Conservation (phyloP, 352 stramenopile genomes). For the Phytophthora tubulina region DNA sequence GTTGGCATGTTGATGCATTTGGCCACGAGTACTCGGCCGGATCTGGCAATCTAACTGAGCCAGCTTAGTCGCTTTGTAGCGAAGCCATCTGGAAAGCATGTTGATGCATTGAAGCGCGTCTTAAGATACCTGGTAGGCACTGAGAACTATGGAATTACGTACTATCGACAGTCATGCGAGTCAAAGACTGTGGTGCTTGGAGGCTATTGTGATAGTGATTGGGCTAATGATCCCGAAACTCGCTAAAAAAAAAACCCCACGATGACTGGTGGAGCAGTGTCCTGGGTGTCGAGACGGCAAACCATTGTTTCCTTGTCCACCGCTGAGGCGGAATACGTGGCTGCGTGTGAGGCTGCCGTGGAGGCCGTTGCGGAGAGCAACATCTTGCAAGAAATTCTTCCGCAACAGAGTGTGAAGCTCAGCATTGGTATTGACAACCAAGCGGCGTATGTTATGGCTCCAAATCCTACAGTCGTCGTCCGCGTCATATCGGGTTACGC, state of each 20-base stretch:
- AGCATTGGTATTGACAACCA: neutral
- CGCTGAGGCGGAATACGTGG: neutral
- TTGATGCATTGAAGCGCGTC: constrained; percentile 7
- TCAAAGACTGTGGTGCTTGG: neutral
- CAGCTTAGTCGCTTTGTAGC: constrained; percentile 24
- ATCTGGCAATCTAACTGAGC: constrained; percentile 28
- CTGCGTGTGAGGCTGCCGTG: constrained; percentile 11
- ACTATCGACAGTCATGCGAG: neutral
- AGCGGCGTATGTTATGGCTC: neutral
- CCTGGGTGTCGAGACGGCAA: no score
- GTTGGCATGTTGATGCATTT: neutral
- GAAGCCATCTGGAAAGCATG: constrained; percentile 8
- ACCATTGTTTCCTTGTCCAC: no score
- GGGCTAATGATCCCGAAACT: constrained; percentile 2
- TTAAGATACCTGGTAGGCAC: constrained; percentile 5
- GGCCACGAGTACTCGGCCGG: constrained; percentile 13
- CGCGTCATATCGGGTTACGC: neutral
- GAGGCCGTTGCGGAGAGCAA: constrained; percentile 6
- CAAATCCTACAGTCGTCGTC: neutral
- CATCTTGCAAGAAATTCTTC: constrained; percentile 7
- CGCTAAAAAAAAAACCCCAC: constrained; percentile 1
- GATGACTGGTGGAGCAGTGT: neutral
- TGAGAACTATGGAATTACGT: constrained; percentile 1
- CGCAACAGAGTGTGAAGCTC: neutral
- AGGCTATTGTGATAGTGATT: constrained; percentile 16